phyloP scores from a whole-genome alignment of 768 basidiomycete species.

The Boletus rubescentipes region DNA sequence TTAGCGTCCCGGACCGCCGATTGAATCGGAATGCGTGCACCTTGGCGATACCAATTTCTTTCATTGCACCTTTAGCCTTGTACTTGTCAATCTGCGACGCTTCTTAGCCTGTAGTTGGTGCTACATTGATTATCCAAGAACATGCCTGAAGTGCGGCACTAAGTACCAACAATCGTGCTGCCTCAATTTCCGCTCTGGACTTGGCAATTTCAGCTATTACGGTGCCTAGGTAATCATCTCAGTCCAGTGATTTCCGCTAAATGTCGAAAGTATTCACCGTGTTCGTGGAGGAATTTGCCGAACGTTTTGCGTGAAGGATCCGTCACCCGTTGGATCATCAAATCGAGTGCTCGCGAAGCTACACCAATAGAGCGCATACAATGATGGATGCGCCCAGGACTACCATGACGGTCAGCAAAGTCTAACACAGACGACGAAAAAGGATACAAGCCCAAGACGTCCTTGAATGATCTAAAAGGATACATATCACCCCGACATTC shows the following conservation, averaged over 20 bases:
- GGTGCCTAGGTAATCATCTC: conserved; percentile 53
- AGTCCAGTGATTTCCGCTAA: neutral
- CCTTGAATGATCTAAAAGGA: conserved; percentile 82
- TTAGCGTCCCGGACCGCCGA: neutral
- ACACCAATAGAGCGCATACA: conserved; percentile 97
- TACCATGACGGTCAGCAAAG: conserved; percentile 27
- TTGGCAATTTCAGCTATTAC: conserved; percentile 90
- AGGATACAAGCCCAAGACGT: conserved; percentile 70
- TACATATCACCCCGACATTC: neutral
- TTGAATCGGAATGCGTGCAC: conserved; percentile 38
- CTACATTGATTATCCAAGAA: neutral
- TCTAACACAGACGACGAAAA: neutral
- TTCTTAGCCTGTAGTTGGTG: conserved; percentile 1
- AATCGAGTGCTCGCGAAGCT: conserved; percentile 80
- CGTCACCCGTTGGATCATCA: conserved; percentile 90
- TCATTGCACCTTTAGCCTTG: conserved; percentile 91
- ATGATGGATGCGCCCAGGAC: conserved; percentile 94
- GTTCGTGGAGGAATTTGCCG: conserved; percentile 87
- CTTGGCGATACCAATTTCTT: conserved; percentile 98
- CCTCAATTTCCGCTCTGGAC: conserved; percentile 91
- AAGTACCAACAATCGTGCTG: conserved; percentile 81
- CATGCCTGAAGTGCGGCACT: conserved; percentile 84
- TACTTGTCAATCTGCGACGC: conserved; percentile 77
- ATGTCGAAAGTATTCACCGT: conserved; percentile 52
- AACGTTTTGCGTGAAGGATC: conserved; percentile 91